These are phyloP conservation scores for Ogataea methylovora DNA, from an alignment of 805 yeast species.

Conservation along the genomic window DNA sequence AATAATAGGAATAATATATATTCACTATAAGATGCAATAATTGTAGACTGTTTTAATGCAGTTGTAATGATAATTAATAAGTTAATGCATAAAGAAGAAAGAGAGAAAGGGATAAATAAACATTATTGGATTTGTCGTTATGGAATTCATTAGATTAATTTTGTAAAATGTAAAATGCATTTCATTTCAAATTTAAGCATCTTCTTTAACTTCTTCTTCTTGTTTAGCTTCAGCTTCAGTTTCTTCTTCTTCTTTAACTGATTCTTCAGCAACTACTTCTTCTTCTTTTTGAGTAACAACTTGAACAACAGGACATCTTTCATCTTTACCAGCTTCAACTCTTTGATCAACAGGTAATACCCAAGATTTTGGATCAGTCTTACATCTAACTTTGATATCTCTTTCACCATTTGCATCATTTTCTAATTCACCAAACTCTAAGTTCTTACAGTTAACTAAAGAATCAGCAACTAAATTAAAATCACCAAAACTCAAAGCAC, in stretches of 20 bases:
- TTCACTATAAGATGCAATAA: too few species aligned
- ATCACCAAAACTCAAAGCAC: conserved; percentile 55
- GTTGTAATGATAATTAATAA: too few species aligned
- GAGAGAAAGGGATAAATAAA: too few species aligned
- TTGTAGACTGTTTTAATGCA: too few species aligned
- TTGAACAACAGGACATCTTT: conserved; percentile 9
- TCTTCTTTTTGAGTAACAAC: too few species aligned
- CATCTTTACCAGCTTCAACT: conserved; percentile 35
- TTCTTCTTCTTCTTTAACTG: conserved; percentile 2
- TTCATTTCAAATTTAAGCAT: too few species aligned
- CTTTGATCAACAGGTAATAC: conserved; percentile 50
- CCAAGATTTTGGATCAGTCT: conserved; percentile 57
- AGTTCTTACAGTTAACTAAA: conserved; percentile 41
- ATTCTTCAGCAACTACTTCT: not conserved
- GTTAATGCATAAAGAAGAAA: too few species aligned
- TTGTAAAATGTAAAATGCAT: too few species aligned
- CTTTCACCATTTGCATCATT: conserved; percentile 25
- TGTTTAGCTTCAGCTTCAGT: conserved; percentile 8
- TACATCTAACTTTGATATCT: conserved; percentile 47
- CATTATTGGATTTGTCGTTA: too few species aligned
- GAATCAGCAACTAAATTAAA: conserved; percentile 45
- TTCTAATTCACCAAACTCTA: conserved; percentile 21
- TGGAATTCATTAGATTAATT: too few species aligned
- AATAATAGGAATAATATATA: too few species aligned
- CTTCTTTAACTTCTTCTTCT: conserved; percentile 2